Base-by-base conservation (phyloP, 768 basidiomycete species). In the Boletus speciosus region DNA sequence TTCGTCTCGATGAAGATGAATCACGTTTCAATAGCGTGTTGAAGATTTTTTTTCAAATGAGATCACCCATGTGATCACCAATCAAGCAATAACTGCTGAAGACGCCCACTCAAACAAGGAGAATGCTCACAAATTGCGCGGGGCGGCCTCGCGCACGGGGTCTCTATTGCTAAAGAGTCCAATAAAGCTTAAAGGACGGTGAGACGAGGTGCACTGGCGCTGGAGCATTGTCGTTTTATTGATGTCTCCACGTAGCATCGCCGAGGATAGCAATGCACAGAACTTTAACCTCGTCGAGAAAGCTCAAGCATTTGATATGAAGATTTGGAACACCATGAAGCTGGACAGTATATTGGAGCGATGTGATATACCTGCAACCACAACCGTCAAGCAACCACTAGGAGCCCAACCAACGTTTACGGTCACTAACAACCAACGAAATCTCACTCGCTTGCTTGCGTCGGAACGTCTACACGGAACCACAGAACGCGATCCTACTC, bases 401-500 rank as follows among this genome's bases (percentile, higher is more conserved):
- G 68, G 65, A 38, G 61, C 61, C 19, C 64, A 73, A 34, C 57
- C 71, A 61, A 67, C 69, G 46, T 60, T 62, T 52, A 63, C 70
- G 40, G 64, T 63, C 31, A 49, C 66, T 25, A 60, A 57, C 60
- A 74, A 63, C 36, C 75, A 78, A 54, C 80, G 76, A 38, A 76
- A 80, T 52, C 76, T 90, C 29, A 80, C 79, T 12, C 81, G 77
- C 34, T 77, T 90, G 16, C 74, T 92, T 40, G 84, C 91, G 61
- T 86, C 88, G 19, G 97, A 98, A 68, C 85, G 85, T 56, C 70
- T 90, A 39, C 84, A 92, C 58, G 97, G 97, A 43, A 78, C 78
- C 4, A 86, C 83, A 16, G 97, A 99, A 74, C 90, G 96, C 43
- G 97, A 99, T 72, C 87, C 92, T 1, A 85, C 82, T 19, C 90